Evolutionary conservation across 257 asterid species (phyloP), one percentile per base, ranked within the genome.

Genomic region (Cordia subcordata): DNA sequence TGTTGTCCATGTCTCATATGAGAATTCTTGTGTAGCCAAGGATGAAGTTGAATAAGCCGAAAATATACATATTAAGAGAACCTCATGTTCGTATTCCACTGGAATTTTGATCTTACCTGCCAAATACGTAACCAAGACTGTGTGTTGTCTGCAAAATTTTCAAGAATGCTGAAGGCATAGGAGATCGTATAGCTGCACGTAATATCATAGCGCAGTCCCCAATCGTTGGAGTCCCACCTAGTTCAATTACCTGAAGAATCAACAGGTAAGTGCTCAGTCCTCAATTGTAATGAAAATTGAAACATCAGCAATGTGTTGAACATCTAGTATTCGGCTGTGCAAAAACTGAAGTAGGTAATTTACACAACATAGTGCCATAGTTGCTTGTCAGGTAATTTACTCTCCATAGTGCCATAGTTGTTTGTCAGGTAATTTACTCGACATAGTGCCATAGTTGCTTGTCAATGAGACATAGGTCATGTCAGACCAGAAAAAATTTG

Each of bases 141-240:
- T 92, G 99, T n/a, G 99, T 77, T 35, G 88, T 81, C 82, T 82
- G 99, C 94, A 92, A 73, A 72, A 92, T 92, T 64, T 77, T 90
- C 76, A 88, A 80, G 84, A 92, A 88, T 53, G 88, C 93, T 32
- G 94, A 84, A 58, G 99, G 99, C 81, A 82, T 52, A 57, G 99
- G 96, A 76, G 96, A 95, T 79, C 96, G 85, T 73, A 88, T 79
- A 42, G 99, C 96, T 70, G 99, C 96, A 60, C 96, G 86, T 75
- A 92, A 83, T 66, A 92, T 72, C 81, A 81, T 70, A n/a, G 96
- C 99, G 38, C 96, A 92, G 79, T 92, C 99, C 47, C 96, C 99
- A 42, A 86, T 77, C 17, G 96, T 92, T 65, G 96, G 99, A 53
- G 76, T 86, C 68, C 96, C 99, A 45, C 96, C 96, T 79, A 92